phyloP scores from a whole-genome alignment of 208 protist species.

The Leptomonas seymouri region DNA sequence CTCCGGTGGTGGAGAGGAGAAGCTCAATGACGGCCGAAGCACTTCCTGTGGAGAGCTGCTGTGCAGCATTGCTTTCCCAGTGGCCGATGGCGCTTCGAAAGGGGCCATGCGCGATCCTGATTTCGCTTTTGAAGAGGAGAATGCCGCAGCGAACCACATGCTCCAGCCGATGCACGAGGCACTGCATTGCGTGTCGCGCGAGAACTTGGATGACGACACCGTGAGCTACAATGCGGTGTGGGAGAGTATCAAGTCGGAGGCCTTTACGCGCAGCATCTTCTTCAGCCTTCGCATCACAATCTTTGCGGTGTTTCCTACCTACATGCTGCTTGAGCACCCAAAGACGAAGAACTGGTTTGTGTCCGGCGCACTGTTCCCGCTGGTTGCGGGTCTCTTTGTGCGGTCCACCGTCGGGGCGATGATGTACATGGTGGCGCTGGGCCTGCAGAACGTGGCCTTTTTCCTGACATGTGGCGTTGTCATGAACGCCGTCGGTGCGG shows the following conservation, averaged over 20 bases:
- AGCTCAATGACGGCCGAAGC: not conserved
- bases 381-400: slow-evolving; percentile 40
- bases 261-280: slow-evolving; percentile 34
- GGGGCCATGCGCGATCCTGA: not conserved
- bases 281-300: slow-evolving; percentile 50
- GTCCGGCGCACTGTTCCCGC: slow-evolving; percentile 33
- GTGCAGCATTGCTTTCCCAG: not conserved
- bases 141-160: slow-evolving; percentile 15
- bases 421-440: slow-evolving; percentile 35
- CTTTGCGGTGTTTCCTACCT: slow-evolving; percentile 47
- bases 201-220: slow-evolving; percentile 44
- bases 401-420: slow-evolving; percentile 45
- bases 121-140: slow-evolving; percentile 12
- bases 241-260: slow-evolving; percentile 39
- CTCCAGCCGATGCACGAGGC: slow-evolving; percentile 28
- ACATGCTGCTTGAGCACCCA: slow-evolving; percentile 38
- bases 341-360: slow-evolving; percentile 39
- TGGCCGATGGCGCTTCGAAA: not conserved
- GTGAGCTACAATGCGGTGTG: slow-evolving; percentile 39
- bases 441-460: slow-evolving; percentile 31
- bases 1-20: not conserved
- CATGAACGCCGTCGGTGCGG: slow-evolving; percentile 45
- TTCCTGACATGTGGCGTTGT: slow-evolving; percentile 46
- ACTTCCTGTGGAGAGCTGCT: not conserved
- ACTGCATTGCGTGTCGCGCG: slow-evolving; percentile 2